These are phyloP conservation scores for Xylaria sp. DNA, from an alignment of 2,329 filamentous ascomycete species.

Conservation along the genomic window DNA sequence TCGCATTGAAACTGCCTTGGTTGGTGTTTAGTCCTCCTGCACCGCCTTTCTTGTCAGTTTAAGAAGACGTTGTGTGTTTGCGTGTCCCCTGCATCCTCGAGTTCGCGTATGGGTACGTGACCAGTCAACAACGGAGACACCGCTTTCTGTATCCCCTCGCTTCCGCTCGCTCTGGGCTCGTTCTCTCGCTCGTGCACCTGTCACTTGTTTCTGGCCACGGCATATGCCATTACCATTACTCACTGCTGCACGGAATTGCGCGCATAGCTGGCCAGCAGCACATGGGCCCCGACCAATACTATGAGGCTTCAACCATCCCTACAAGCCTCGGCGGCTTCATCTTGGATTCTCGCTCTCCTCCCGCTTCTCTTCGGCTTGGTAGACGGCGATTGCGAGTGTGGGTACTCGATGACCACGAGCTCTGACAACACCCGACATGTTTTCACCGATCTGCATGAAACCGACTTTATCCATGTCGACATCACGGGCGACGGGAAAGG, in stretches of 20 bases:
- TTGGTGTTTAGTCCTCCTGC: background rate
- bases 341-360: conserved; percentile 19
- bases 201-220: conserved; percentile 15
- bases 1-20: background rate
- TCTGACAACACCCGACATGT: conserved; percentile 48
- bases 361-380: conserved; percentile 30
- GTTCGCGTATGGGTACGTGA: background rate
- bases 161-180: background rate
- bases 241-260: background rate
- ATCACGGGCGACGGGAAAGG: conserved; percentile 53
- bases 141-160: background rate
- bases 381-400: conserved; percentile 69
- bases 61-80: background rate
- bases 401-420: conserved; percentile 65
- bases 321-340: conserved; percentile 12
- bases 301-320: conserved; percentile 13
- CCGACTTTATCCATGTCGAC: conserved; percentile 68
- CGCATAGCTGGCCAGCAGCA: background rate
- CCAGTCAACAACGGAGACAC: background rate
- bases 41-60: background rate
- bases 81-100: conserved; percentile 4
- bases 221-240: background rate
- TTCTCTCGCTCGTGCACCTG: conserved; percentile 7
- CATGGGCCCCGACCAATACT: background rate
- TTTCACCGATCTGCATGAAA: conserved; percentile 74